Evolutionary conservation across 352 stramenopile genomes (phyloP), one percentile per base, ranked within the genome.

Genomic region (Thalassiosira allenii): DNA sequence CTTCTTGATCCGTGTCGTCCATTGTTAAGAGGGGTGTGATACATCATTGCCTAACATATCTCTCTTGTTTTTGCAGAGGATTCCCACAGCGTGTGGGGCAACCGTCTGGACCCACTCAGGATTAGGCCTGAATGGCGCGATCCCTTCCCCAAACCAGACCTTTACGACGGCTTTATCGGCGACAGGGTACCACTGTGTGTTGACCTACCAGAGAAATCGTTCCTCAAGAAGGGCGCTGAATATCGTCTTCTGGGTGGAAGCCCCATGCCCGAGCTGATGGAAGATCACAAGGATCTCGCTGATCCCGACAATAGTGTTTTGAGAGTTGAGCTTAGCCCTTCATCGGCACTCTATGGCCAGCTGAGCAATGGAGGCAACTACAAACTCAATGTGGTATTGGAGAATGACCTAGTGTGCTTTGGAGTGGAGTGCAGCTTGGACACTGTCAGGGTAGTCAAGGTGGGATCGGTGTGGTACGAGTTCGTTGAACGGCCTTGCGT

Each of bases 381-480:
- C 44, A 11, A 75, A 34, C 17, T 83, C 5, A 70, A 23, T 72
- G 71, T 88, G 41, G 53, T 47, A 9, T 64, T 88, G 40, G 49
- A 78, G 12, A 64, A 34, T 22, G 67, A 88, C 51, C 27, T 93
- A 12, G 3, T 22, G 12, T 89, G 82, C 65, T 57, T 34, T 43
- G 57, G 34, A 11, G 57, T 25, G 4, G 88, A 93, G 54, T 93
- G 88, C 54, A 41, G 71, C 20, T 57, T 91, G 23, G 81, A 93
- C 33, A 91, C 80, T 11, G 2, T 91, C 25, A 75, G 83, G 43
- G 57, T 90, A 11, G 83, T 93, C 6, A 86, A 89, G 69, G 66
- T 93, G 37, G 77, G 58, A 6, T 53, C 30, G 20, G 41, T 91
- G 8, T 93, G 85, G 63, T 94, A 91, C 56, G 89, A 93, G 74